Conservation (phyloP, 2,329 filamentous ascomycete genomes). For the Fonsecaea pedrosoi region DNA sequence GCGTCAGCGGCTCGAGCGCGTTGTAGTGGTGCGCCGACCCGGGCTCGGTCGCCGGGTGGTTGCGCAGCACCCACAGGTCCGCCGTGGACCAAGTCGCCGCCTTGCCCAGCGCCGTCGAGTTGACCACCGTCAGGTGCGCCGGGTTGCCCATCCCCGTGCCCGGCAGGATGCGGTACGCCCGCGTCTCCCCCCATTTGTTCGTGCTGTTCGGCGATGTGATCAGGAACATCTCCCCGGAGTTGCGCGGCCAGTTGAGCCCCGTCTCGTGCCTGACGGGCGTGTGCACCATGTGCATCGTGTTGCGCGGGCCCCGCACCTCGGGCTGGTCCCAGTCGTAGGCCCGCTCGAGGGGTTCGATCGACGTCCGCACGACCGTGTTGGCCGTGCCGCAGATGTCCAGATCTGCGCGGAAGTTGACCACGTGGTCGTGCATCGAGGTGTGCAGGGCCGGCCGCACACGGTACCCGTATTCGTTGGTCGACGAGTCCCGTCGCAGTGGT, state of each 20-base stretch:
- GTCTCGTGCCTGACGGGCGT: conserved; percentile 34
- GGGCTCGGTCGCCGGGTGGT: conserved; percentile 34
- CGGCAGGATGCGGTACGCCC: conserved; percentile 50
- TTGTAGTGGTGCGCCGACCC: conserved; percentile 28
- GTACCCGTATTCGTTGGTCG: conserved; percentile 46
- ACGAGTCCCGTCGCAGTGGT: conserved; percentile 30
- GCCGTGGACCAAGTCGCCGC: conserved; percentile 32
- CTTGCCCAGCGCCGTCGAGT: conserved; percentile 31
- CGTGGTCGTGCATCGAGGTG: conserved; percentile 49
- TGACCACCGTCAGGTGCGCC: conserved; percentile 35
- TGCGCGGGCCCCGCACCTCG: conserved; percentile 20
- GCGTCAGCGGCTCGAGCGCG: conserved; percentile 26
- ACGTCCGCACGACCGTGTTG: conserved; percentile 42
- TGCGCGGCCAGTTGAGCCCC: conserved; percentile 47
- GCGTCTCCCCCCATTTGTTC: conserved; percentile 51
- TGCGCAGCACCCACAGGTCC: conserved; percentile 31
- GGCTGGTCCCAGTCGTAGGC: conserved; percentile 29
- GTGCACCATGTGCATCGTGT: conserved; percentile 35
- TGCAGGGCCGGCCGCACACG: conserved; percentile 45
- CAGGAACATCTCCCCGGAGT: conserved; percentile 48
- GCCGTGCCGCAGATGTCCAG: conserved; percentile 45
- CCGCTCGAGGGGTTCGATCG: conserved; percentile 22
- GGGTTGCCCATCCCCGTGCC: conserved; percentile 46
- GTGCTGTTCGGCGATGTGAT: conserved; percentile 47
- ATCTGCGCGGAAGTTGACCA: conserved; percentile 49